Conservation (phyloP, 371 early-diverging fungal genomes). For the Mucor saturninus region DNA sequence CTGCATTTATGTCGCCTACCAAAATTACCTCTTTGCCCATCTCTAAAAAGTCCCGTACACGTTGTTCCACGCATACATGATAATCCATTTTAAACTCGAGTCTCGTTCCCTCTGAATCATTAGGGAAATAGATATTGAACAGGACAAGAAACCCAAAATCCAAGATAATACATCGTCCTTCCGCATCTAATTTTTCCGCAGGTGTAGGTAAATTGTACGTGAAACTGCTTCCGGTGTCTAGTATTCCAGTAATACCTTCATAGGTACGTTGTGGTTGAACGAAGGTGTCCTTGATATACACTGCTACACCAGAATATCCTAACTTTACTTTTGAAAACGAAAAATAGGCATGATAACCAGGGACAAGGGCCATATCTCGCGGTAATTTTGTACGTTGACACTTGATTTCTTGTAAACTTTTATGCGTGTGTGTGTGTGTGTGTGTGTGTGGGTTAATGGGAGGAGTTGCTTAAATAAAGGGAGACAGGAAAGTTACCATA, state of each 20-base stretch:
- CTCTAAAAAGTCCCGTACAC: conserved; percentile 54
- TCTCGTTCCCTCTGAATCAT: conserved; percentile 63
- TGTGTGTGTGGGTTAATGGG: too few relatives aligned
- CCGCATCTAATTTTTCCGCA: conserved; percentile 65
- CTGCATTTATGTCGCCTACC: conserved; percentile 82
- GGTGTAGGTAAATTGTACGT: conserved; percentile 32
- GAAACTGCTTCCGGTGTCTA: conserved; percentile 21
- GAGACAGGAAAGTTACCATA: conserved; percentile 47
- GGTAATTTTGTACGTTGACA: conserved; percentile 63
- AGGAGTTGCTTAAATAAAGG: too few relatives aligned
- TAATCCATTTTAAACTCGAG: conserved; percentile 70
- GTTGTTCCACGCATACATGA: conserved; percentile 56
- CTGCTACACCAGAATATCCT: conserved; percentile 82
- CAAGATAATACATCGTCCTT: conserved; percentile 84
- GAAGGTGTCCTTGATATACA: conserved; percentile 62
- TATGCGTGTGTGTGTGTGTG: too few relatives aligned
- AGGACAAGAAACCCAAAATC: conserved; percentile 81
- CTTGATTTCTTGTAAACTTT: conserved; percentile 81
- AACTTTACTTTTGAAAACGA: conserved; percentile 60
- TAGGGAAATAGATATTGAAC: conserved; percentile 85
- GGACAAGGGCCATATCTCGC: conserved; percentile 66
- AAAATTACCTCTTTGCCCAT: conserved; percentile 72
- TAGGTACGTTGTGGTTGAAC: conserved; percentile 57
- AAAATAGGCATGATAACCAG: conserved; percentile 80
- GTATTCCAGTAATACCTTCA: conserved; percentile 69